Evolutionary conservation across 371 early-diverging fungal genomes (phyloP).

Genomic region (Lichtheimia ramosa): DNA sequence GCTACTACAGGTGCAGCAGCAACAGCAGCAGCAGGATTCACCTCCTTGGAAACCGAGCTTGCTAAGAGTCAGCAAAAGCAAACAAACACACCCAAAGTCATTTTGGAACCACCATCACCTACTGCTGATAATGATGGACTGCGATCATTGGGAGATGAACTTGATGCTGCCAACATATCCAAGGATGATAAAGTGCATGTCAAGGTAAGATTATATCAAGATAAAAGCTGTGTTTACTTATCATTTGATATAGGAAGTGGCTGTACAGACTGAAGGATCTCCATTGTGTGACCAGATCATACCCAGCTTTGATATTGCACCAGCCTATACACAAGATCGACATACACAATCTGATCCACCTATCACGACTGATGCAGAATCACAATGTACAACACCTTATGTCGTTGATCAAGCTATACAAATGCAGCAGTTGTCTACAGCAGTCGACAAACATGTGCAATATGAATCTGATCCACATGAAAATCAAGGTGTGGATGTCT

Average conservation of each 20-base stretch:
- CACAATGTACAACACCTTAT: not conserved
- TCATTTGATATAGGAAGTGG: too few relatives aligned
- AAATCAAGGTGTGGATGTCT: not conserved
- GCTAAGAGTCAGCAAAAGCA: constrained; percentile 22
- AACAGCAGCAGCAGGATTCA: constrained; percentile 12
- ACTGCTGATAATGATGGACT: not conserved
- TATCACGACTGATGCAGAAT: not conserved
- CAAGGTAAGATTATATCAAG: too few relatives aligned
- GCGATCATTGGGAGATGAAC: constrained; percentile 33
- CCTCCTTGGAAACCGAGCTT: constrained; percentile 27
- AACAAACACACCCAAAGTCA: too few relatives aligned
- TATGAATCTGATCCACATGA: constrained; percentile 1
- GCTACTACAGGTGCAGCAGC: not conserved
- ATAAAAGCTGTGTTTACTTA: too few relatives aligned
- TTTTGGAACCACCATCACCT: too few relatives aligned
- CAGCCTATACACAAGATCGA: not conserved
- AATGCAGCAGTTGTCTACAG: not conserved
- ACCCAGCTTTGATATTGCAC: constrained; percentile 4
- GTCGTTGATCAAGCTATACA: constrained; percentile 5
- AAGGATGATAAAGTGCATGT: too few relatives aligned
- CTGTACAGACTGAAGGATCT: too few relatives aligned
- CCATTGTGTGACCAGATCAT: not conserved
- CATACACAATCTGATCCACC: too few relatives aligned
- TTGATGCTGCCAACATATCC: constrained; percentile 6
- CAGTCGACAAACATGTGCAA: not conserved